These are phyloP conservation scores for Linnemannia elongata DNA, from an alignment of 192 early-diverging fungal species.

Conservation along the genomic window DNA sequence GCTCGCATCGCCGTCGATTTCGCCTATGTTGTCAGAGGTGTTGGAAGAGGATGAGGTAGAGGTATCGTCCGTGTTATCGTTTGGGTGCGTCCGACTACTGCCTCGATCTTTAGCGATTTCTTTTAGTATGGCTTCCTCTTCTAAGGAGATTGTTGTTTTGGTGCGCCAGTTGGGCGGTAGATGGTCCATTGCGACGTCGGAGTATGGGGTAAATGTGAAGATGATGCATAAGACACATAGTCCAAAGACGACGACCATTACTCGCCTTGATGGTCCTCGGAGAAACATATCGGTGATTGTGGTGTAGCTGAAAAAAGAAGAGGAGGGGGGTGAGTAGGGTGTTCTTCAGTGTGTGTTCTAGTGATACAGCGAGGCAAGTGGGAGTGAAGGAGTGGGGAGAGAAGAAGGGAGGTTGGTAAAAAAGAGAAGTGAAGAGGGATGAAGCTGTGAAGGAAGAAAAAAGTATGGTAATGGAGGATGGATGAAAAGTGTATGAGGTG, in stretches of 20 bases:
- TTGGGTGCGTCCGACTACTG: not conserved
- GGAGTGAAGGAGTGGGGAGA: not conserved
- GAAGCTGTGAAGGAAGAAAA: not conserved
- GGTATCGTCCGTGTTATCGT: slow-evolving; percentile 2
- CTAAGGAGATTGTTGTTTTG: not conserved
- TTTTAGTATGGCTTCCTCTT: slow-evolving; percentile 1
- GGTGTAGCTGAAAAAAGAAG: not conserved
- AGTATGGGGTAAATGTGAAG: slow-evolving; percentile 35
- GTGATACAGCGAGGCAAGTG: not conserved
- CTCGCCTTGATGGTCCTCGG: slow-evolving; percentile 30
- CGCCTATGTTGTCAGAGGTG: not conserved
- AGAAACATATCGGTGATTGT: not conserved
- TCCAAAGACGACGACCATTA: slow-evolving; percentile 23
- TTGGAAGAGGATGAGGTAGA: not conserved
- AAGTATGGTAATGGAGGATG: not conserved
- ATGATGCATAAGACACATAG: slow-evolving; percentile 35
- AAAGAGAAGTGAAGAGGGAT: not conserved
- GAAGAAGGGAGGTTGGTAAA: not conserved
- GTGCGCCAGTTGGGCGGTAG: slow-evolving; percentile 12
- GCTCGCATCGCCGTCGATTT: not conserved
- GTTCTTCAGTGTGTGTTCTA: not conserved
- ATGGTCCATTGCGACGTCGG: slow-evolving; percentile 14
- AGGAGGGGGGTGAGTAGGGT: not conserved
- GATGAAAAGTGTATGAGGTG: not conserved
- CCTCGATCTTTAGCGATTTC: not conserved